Evolutionary conservation across 208 protist species (phyloP).

Genomic region (Zelonia costaricensis): DNA sequence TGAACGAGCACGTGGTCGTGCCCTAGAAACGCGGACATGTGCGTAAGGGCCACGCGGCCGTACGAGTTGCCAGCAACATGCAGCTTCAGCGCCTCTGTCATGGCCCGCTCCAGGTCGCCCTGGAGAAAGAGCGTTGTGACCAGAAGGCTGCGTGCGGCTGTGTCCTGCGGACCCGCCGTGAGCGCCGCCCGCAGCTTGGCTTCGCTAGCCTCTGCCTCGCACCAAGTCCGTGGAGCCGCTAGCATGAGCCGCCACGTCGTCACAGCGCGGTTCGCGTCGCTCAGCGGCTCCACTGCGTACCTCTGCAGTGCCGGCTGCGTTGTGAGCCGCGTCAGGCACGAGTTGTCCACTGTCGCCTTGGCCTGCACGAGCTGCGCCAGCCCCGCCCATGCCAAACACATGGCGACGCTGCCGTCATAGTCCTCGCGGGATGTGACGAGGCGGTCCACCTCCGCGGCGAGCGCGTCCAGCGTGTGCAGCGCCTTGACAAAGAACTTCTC

Average conservation of each 20-base stretch:
- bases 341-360: conserved; percentile 26
- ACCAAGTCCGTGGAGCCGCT: conserved; percentile 45
- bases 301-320: conserved; percentile 9
- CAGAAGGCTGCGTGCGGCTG: conserved; percentile 46
- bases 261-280: conserved; percentile 55
- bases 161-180: conserved; percentile 34
- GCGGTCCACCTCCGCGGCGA: conserved; percentile 37
- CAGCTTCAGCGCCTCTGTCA: conserved; percentile 88
- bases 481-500: conserved; percentile 84
- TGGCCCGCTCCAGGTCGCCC: conserved; percentile 78
- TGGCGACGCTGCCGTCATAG: conserved; percentile 60
- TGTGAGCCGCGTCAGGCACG: conserved; percentile 36
- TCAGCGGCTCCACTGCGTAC: conserved; percentile 47
- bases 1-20: conserved; percentile 49
- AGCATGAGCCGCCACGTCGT: conserved; percentile 42
- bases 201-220: conserved; percentile 56
- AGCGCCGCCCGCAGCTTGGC: conserved; percentile 44
- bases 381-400: conserved; percentile 68
- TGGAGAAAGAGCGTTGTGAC: conserved; percentile 82
- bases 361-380: conserved; percentile 72
- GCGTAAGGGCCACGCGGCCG: conserved; percentile 56
- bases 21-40: conserved; percentile 65
- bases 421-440: conserved; percentile 21
- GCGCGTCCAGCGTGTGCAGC: conserved; percentile 58
- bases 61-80: conserved; percentile 42